Conservation (phyloP, 129 eudicot species). For the Saussurea involucrata region DNA sequence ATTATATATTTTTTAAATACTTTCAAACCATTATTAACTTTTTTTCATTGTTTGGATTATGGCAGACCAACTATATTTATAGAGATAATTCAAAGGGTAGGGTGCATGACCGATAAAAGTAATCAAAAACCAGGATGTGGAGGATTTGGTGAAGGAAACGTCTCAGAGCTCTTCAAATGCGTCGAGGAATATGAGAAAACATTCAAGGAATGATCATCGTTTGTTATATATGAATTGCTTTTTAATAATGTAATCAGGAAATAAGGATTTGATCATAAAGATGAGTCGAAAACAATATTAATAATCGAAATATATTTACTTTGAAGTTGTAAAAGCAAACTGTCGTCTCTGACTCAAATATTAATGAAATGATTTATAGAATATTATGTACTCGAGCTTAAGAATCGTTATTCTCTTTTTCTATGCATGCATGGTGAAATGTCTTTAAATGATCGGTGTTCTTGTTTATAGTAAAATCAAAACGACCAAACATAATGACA, state of each 20-base stretch:
- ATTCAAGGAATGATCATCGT: constrained; percentile 36
- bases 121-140: constrained; percentile 85
- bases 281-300: not conserved
- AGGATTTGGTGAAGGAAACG: constrained; percentile 95
- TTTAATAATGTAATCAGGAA: not conserved
- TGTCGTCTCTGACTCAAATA: not conserved
- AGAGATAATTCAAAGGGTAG: constrained; percentile 86
- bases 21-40: not conserved
- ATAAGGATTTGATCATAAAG: not conserved
- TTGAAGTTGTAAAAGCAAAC: not conserved
- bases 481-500: no score
- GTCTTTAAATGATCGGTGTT: no score
- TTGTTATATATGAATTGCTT: not conserved
- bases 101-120: constrained; percentile 56
- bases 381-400: no score
- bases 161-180: constrained; percentile 76
- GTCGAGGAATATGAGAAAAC: constrained; percentile 89
- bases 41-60: not conserved
- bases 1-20: not conserved
- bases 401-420: no score
- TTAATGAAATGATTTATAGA: no score
- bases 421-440: no score
- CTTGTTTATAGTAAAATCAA: no score
- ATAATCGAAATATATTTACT: not conserved
- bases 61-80: constrained; percentile 88